Evolutionary conservation across 2,329 filamentous ascomycete genomes (phyloP).

Genomic region (Hypoxylon sp.): DNA sequence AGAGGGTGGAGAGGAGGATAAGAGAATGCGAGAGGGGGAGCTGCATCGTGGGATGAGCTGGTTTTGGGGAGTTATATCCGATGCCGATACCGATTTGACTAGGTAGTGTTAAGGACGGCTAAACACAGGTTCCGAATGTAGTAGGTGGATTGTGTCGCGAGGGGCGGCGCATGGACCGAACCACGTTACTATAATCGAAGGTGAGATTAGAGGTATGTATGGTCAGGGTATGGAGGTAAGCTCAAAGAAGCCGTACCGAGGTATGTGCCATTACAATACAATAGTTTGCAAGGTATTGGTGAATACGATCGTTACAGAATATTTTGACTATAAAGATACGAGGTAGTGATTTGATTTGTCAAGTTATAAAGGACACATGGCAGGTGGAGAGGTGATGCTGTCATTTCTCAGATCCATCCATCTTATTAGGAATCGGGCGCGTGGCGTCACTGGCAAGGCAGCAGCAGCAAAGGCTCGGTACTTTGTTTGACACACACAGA

Average conservation of each 20-base stretch:
- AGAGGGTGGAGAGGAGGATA: constrained; percentile 40
- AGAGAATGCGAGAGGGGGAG: constrained; percentile 4
- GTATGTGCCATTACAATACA: neutral
- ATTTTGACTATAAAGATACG: constrained; percentile 6
- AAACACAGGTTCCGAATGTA: neutral
- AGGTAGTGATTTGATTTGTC: neutral
- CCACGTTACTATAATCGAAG: constrained; percentile 6
- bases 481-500: neutral
- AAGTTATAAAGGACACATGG: constrained; percentile 17
- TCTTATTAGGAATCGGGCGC: constrained; percentile 1
- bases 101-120: neutral
- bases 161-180: constrained; percentile 14
- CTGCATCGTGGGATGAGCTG: constrained; percentile 34
- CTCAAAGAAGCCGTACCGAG: constrained; percentile 21
- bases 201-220: constrained; percentile 8
- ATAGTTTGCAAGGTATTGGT: neutral
- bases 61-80: constrained; percentile 12
- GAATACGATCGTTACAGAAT: constrained; percentile 3
- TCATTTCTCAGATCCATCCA: constrained; percentile 6
- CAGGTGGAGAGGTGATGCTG: constrained; percentile 6
- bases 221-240: neutral
- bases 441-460: constrained; percentile 3
- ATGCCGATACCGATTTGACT: constrained; percentile 6
- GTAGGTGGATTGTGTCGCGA: constrained; percentile 10
- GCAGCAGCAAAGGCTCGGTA: neutral